Conservation (phyloP, 495 filamentous ascomycete genomes). For the Apodospora peruviana region DNA sequence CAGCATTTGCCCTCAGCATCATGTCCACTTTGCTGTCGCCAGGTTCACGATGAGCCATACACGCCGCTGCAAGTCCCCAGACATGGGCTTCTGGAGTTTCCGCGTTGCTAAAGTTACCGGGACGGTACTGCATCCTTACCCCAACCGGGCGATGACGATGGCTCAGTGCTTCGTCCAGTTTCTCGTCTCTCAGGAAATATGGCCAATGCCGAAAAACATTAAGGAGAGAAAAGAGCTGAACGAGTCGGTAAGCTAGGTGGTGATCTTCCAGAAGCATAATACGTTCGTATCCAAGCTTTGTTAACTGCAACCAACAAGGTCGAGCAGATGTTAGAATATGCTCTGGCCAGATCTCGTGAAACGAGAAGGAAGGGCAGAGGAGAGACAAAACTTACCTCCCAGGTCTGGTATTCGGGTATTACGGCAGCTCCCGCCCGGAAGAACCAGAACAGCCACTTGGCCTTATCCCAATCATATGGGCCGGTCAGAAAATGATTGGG, state of each 20-base stretch:
- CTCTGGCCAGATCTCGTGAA: background rate
- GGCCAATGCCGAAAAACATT: conserved; percentile 16
- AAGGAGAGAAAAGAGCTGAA: conserved; percentile 4
- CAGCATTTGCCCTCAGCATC: too few relatives aligned
- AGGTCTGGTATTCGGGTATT: conserved; percentile 16
- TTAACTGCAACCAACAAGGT: conserved; percentile 3
- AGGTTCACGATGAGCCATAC: too few relatives aligned
- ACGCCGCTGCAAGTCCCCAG: too few relatives aligned
- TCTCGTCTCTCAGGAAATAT: background rate
- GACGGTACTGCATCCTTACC: too few relatives aligned
- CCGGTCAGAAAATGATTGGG: conserved; percentile 26
- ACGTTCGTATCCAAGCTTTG: conserved; percentile 11
- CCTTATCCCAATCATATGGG: conserved; percentile 17
- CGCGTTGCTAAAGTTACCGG: too few relatives aligned
- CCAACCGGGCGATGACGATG: background rate
- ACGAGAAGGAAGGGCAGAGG: background rate
- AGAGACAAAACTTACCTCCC: conserved; percentile 25
- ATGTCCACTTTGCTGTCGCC: too few relatives aligned
- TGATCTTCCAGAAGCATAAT: conserved; percentile 3
- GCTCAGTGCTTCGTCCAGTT: background rate
- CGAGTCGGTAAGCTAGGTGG: conserved; percentile 1
- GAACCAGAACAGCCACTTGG: conserved; percentile 34
- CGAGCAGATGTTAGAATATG: background rate
- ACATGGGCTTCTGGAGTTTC: too few relatives aligned
- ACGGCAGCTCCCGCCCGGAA: conserved; percentile 23